Evolutionary conservation across 106 monocot species (phyloP).

Genomic region (Dioscorea dumetorum): DNA sequence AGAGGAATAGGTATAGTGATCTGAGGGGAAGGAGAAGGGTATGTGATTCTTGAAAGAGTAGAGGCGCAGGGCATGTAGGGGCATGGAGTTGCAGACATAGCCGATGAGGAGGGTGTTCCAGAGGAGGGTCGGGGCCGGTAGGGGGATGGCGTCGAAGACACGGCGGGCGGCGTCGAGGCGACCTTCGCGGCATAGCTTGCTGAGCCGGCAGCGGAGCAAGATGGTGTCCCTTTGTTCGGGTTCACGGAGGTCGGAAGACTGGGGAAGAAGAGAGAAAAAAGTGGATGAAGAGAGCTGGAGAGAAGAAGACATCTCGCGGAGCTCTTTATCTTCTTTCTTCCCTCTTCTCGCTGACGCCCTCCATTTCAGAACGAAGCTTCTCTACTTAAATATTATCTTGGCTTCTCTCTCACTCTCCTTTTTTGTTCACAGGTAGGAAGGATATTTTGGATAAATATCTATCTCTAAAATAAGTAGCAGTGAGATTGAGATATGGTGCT

Average conservation of each 20-base stretch:
- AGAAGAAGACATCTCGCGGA: background rate
- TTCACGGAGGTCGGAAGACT: background rate
- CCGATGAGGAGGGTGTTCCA: conserved; percentile 91
- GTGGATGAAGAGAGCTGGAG: background rate
- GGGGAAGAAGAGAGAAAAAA: background rate
- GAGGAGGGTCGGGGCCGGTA: conserved; percentile 51
- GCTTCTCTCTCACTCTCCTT: too few species aligned
- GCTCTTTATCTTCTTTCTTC: too few species aligned
- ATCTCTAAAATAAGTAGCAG: too few species aligned
- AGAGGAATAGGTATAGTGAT: conserved; percentile 81
- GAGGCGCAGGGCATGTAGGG: conserved; percentile 59
- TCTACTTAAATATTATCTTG: too few species aligned
- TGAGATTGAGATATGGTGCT: too few species aligned
- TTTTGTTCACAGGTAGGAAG: too few species aligned
- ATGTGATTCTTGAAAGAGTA: conserved; percentile 46
- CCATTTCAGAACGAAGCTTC: too few species aligned
- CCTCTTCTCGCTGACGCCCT: too few species aligned
- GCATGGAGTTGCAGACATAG: conserved; percentile 66
- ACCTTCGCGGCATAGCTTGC: conserved; percentile 55
- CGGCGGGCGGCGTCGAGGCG: conserved; percentile 54
- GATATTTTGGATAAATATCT: too few species aligned
- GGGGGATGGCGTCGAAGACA: conserved; percentile 56
- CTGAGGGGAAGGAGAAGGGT: conserved; percentile 1
- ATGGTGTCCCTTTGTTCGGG: background rate
- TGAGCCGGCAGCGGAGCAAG: conserved; percentile 28